Base-by-base conservation (phyloP, 768 basidiomycete genomes). In the Favolaschia claudopus region DNA sequence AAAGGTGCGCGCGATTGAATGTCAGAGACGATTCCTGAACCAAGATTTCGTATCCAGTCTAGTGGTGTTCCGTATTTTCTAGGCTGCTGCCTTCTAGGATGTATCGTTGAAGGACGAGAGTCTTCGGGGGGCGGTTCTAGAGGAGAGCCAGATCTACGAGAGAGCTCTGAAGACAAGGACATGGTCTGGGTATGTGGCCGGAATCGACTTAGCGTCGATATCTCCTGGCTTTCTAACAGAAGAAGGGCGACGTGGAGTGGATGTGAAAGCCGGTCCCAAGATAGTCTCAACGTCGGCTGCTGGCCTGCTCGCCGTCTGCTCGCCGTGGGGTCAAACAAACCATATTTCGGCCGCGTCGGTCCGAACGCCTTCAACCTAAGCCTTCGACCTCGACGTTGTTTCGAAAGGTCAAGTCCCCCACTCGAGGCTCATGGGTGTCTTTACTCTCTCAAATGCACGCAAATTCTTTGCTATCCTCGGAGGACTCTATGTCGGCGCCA, bases 1-100 rank as follows among this genome's bases (percentile, higher is more conserved):
- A 85, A 95, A 1, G 94, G 93, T 1, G 79, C 76, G 37, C 95
- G 82, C 2, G 89, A 80, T 42, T 76, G 79, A 14, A 96, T 78
- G 73, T 97, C 95, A 33, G 78, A 75, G 17, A 80, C 57, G 65
- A 96, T 92, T 7, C 95, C 95, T 5, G 77, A 68, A 2, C 85
- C 86, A 29, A 84, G 62, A 4, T 56, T 70, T 63, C 60, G 64
- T 55, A 79, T 20, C 62, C 62, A 69, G 20, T 33, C 42, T 32
- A 55, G 27, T 2, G 25, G 17, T 29, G 44, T 46, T 60, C 53
- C 45, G 46, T 27, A 34, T 51, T 12, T 20, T 37, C 43, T 60
- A 7, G 48, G 53, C n/a, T n/a, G n/a, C n/a, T n/a, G n/a, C 25
- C 33, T 54, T 14, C 58, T 54, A 33, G 58, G 38, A 34, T 56